A percentile compares a stretch with the other conserved stretches of the same genome.
Evolutionary conservation across 257 asterid genomes (phyloP).

Genomic region (Salvia rosmarinus): DNA sequence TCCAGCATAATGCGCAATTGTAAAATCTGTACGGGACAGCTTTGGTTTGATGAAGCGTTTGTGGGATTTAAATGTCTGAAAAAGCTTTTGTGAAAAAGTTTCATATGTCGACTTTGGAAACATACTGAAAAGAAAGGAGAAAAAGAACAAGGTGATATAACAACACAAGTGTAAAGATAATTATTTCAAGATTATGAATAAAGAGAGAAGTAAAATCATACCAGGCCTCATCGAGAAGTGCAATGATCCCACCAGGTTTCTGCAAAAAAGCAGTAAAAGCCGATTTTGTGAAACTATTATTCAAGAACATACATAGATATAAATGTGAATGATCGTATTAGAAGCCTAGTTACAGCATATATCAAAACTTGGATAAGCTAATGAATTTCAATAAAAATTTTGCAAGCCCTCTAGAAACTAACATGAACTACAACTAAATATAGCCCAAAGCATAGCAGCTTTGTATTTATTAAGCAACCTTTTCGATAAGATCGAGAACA

Average conservation of each 20-base stretch:
- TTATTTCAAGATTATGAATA: conserved; percentile 15
- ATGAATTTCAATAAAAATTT: conserved; percentile 7
- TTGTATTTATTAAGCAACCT: conserved; percentile 53
- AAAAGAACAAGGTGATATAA: conserved; percentile 32
- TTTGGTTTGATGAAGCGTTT: conserved; percentile 95
- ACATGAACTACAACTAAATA: conserved; percentile 24
- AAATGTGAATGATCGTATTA: conserved; percentile 2
- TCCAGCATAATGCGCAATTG: conserved; percentile 96
- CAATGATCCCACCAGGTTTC: conserved; percentile 98
- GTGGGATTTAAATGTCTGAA: conserved; percentile 86
- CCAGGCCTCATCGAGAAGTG: conserved; percentile 99
- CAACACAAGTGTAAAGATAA: conserved; percentile 3
- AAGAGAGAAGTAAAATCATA: conserved; percentile 34
- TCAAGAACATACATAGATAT: conserved; percentile 26
- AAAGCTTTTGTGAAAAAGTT: conserved; percentile 91
- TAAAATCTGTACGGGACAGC: conserved; percentile 88
- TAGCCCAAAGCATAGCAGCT: conserved; percentile 1
- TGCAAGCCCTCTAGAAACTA: neutral
- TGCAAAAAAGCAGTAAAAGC: conserved; percentile 47
- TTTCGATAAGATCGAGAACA: conserved; percentile 95
- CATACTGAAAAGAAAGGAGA: conserved; percentile 70
- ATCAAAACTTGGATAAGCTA: neutral
- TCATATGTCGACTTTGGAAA: conserved; percentile 98
- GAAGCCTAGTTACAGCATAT: conserved; percentile 14
- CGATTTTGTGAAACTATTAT: conserved; percentile 24